Conservation (phyloP, 78 protist species). For the Parvularia atlantis region DNA sequence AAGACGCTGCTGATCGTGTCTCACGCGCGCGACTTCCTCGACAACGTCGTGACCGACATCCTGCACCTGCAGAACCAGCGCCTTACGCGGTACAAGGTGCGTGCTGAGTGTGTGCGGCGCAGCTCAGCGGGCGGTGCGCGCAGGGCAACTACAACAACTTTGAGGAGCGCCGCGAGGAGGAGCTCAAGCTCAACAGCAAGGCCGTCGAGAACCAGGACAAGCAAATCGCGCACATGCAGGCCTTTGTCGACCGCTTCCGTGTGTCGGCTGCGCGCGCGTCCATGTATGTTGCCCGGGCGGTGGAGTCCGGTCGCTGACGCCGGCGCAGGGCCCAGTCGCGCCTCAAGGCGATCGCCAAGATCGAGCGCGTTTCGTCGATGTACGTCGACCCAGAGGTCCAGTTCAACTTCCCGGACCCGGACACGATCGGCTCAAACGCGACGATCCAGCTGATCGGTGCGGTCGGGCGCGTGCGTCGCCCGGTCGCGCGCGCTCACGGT, state of each 20-base stretch:
- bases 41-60: slow-evolving; percentile 50
- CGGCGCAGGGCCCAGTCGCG: slow-evolving; percentile 1
- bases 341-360: not conserved
- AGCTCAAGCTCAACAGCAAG: not conserved
- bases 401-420: slow-evolving; percentile 17
- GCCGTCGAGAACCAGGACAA: slow-evolving; percentile 2
- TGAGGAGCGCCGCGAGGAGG: slow-evolving; percentile 4
- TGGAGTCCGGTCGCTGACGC: too few species aligned
- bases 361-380: not conserved
- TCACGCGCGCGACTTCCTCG: slow-evolving; percentile 79
- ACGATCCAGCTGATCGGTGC: not conserved
- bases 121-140: too few species aligned
- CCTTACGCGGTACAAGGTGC: slow-evolving; percentile 55
- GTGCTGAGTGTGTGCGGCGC: slow-evolving; percentile 27
- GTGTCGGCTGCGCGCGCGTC: not conserved
- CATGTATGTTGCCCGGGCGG: too few species aligned
- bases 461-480: not conserved
- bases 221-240: slow-evolving; percentile 14
- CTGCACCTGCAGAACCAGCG: slow-evolving; percentile 53
- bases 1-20: slow-evolving; percentile 73
- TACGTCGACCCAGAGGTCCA: not conserved
- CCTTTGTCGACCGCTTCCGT: not conserved
- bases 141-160: slow-evolving; percentile 12
- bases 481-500: slow-evolving; percentile 13
- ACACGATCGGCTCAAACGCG: not conserved